Percentiles rank a stretch among this genome's conserved stretches.
Conservation (phyloP, 2,329 filamentous ascomycete genomes). For the Emmonsiellopsis sp. region DNA sequence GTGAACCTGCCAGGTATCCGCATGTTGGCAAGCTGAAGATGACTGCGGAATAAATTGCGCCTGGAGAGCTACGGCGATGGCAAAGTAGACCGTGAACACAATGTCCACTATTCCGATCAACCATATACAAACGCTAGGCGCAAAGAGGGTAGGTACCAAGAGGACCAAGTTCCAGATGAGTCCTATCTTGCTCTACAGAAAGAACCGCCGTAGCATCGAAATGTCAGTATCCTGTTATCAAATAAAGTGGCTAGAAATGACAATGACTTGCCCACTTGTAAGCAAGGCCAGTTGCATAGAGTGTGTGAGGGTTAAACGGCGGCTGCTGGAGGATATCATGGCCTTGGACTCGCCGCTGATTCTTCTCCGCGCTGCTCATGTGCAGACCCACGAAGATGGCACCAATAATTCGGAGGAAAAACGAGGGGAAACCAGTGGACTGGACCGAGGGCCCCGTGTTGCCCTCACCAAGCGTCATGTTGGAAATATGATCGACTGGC, state of each 20-base stretch:
- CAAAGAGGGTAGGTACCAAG: neutral
- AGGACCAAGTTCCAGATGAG: constrained; percentile 4
- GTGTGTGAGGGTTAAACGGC: neutral
- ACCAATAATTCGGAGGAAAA: neutral
- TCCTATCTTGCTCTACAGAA: neutral
- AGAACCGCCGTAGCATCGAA: neutral
- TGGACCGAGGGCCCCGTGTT: neutral
- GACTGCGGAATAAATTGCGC: neutral
- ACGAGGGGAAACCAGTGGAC: neutral
- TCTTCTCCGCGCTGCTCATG: neutral
- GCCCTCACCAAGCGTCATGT: too few species aligned
- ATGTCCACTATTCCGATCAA: constrained; percentile 2
- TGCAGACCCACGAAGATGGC: neutral
- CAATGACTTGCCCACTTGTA: constrained; percentile 1
- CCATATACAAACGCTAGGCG: neutral
- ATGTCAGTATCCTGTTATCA: neutral
- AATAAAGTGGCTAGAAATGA: neutral
- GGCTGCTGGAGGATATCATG: constrained; percentile 1
- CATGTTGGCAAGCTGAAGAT: neutral
- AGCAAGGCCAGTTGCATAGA: neutral
- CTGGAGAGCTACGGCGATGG: neutral
- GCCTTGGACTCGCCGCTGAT: neutral
- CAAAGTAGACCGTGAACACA: neutral
- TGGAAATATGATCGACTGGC: neutral
- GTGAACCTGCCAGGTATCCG: constrained; percentile 3